These are phyloP conservation scores for Arthroderma sp. DNA, from an alignment of 2,329 filamentous ascomycete genomes.

Conservation along the genomic window DNA sequence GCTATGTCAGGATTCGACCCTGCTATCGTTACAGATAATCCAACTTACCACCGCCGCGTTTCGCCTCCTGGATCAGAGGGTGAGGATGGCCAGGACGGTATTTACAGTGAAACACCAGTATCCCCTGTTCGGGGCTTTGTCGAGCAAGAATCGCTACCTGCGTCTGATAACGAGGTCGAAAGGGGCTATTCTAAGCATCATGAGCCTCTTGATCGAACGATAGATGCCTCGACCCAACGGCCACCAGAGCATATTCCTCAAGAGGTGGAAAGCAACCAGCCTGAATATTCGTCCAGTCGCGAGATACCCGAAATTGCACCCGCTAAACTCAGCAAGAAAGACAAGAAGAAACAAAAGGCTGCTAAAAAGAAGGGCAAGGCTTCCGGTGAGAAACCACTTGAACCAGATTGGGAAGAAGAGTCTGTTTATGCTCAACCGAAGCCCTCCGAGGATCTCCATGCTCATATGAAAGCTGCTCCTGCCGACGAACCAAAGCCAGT, in stretches of 20 bases:
- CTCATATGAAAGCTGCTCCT: neutral
- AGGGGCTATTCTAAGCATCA: neutral
- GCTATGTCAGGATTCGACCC: slow-evolving; percentile 59
- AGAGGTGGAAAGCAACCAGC: neutral
- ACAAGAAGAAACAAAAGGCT: slow-evolving; percentile 30
- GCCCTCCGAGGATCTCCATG: neutral
- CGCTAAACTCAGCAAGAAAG: slow-evolving; percentile 9
- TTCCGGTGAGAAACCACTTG: slow-evolving; percentile 10
- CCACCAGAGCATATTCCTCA: neutral
- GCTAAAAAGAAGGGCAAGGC: slow-evolving; percentile 25
- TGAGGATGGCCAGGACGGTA: slow-evolving; percentile 2
- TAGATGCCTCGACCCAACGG: neutral
- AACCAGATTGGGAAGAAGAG: slow-evolving; percentile 4
- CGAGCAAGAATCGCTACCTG: slow-evolving; percentile 9
- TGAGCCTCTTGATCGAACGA: neutral
- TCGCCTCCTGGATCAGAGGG: slow-evolving; percentile 13
- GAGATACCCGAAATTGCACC: neutral
- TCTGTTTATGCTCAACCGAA: neutral
- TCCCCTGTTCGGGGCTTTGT: slow-evolving; percentile 10
- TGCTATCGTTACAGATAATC: slow-evolving; percentile 56
- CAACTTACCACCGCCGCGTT: slow-evolving; percentile 46
- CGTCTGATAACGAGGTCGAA: slow-evolving; percentile 8
- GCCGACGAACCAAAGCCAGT: neutral
- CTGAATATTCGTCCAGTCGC: neutral
- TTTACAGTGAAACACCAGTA: slow-evolving; percentile 11